phyloP scores from a whole-genome alignment of 192 early-diverging fungal species.

The Rhizophagus clarus region DNA sequence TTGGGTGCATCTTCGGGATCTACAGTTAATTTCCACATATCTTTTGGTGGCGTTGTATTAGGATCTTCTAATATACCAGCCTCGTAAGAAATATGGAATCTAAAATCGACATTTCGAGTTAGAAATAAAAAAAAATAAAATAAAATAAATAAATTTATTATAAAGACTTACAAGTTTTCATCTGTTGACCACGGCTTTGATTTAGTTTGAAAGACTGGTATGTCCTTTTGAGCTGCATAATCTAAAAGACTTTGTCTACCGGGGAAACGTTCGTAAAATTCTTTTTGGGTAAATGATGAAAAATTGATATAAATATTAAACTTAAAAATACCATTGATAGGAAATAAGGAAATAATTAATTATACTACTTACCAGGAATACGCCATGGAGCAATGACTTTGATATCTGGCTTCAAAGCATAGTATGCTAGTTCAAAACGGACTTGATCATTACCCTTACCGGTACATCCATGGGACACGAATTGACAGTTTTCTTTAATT shows the following conservation, averaged over 20 bases:
- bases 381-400: slow-evolving; percentile 98
- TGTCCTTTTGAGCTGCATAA: slow-evolving; percentile 85
- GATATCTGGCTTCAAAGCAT: slow-evolving; percentile 90
- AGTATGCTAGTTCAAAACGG: slow-evolving; percentile 98
- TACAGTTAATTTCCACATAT: slow-evolving; percentile 99
- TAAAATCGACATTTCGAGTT: background rate
- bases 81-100: slow-evolving; percentile 12
- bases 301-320: background rate
- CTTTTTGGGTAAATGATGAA: slow-evolving; percentile 25
- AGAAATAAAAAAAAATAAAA: background rate
- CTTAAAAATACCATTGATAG: background rate
- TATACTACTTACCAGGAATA: slow-evolving; percentile 63
- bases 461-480: slow-evolving; percentile 98
- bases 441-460: slow-evolving; percentile 99
- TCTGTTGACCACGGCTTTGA: slow-evolving; percentile 99
- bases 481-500: slow-evolving; percentile 88
- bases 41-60: slow-evolving; percentile 90
- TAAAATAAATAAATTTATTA: too few relatives aligned
- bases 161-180: slow-evolving; percentile 53
- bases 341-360: background rate
- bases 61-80: slow-evolving; percentile 97
- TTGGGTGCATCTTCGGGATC: slow-evolving; percentile 97
- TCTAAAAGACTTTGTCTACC: slow-evolving; percentile 90
- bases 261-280: slow-evolving; percentile 94
- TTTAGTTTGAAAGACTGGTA: slow-evolving; percentile 94